Evolutionary conservation across 345 rosid species (phyloP).

Genomic region (Salix viminalis): DNA sequence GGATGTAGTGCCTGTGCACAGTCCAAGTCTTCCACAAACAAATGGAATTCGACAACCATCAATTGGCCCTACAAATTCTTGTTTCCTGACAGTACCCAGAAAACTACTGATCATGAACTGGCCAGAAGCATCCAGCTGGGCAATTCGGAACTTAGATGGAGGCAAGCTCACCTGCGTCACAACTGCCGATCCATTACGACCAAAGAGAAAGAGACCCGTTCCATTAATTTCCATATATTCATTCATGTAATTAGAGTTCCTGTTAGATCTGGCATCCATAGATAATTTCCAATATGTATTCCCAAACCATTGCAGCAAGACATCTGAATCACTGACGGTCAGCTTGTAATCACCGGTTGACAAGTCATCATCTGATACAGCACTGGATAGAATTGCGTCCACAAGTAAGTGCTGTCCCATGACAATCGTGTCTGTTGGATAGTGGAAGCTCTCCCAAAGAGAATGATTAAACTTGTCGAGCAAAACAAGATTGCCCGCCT

Average conservation of each 20-base stretch:
- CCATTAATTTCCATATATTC: slow-evolving; percentile 57
- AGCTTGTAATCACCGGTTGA: slow-evolving; percentile 62
- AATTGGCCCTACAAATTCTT: slow-evolving; percentile 55
- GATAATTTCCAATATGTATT: slow-evolving; percentile 70
- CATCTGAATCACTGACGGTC: slow-evolving; percentile 41
- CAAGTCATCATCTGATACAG: slow-evolving; percentile 42
- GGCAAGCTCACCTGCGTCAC: slow-evolving; percentile 41
- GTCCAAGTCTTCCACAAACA: slow-evolving; percentile 53
- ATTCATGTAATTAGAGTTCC: slow-evolving; percentile 33
- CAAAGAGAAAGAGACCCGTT: slow-evolving; percentile 58
- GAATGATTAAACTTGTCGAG: slow-evolving; percentile 54
- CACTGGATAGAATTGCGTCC: slow-evolving; percentile 40
- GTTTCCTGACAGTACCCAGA: slow-evolving; percentile 30
- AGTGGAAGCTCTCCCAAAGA: slow-evolving; percentile 73
- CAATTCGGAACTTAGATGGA: slow-evolving; percentile 51
- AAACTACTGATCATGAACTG: slow-evolving; percentile 44
- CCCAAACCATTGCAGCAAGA: slow-evolving; percentile 51
- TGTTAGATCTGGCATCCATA: slow-evolving; percentile 50
- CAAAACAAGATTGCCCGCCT: slow-evolving; percentile 70
- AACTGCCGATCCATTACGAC: slow-evolving; percentile 50
- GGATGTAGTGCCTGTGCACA: slow-evolving; percentile 42
- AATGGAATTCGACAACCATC: slow-evolving; percentile 60
- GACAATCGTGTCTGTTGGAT: slow-evolving; percentile 74
- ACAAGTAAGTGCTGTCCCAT: slow-evolving; percentile 51
- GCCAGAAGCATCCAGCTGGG: slow-evolving; percentile 56